Evolutionary conservation across 1,284 basidiomycete genomes (phyloP).

Genomic region (Papiliotrema fonsecae): DNA sequence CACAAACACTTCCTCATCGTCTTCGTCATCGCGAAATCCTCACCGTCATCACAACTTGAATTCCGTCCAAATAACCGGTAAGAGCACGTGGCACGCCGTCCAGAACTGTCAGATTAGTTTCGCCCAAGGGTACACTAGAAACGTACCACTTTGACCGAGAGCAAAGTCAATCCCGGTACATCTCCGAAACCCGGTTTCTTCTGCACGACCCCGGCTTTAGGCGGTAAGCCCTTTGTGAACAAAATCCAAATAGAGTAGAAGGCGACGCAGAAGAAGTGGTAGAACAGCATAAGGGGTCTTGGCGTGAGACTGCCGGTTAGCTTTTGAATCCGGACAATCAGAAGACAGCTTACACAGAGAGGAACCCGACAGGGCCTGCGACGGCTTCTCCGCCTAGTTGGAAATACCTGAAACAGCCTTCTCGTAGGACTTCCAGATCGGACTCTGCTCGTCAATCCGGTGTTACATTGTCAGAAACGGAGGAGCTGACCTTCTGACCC

Average conservation of each 20-base stretch:
- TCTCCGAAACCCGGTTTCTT: constrained; percentile 52
- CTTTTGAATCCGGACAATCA: background rate
- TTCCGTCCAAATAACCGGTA: constrained; percentile 83
- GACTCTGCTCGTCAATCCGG: constrained; percentile 13
- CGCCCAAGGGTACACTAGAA: background rate
- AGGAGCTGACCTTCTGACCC: constrained; percentile 71
- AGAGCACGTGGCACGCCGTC: constrained; percentile 78
- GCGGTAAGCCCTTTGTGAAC: constrained; percentile 62
- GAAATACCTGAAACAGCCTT: constrained; percentile 97
- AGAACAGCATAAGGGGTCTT: constrained; percentile 70
- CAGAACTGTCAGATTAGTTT: constrained; percentile 59
- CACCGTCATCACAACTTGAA: constrained; percentile 44
- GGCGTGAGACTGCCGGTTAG: constrained; percentile 55
- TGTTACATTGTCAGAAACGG: constrained; percentile 11
- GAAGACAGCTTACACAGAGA: constrained; percentile 62
- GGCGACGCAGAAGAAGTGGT: constrained; percentile 93
- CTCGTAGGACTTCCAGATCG: constrained; percentile 70
- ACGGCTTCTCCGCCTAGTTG: constrained; percentile 87
- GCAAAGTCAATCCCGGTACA: constrained; percentile 59
- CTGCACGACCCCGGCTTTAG: constrained; percentile 8
- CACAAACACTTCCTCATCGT: background rate
- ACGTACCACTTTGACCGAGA: constrained; percentile 59
- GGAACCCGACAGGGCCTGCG: constrained; percentile 78
- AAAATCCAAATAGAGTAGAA: constrained; percentile 86
- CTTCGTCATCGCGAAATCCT: background rate